phyloP scores from a whole-genome alignment of 495 filamentous ascomycete species.

The Penicillium malachiteum region DNA sequence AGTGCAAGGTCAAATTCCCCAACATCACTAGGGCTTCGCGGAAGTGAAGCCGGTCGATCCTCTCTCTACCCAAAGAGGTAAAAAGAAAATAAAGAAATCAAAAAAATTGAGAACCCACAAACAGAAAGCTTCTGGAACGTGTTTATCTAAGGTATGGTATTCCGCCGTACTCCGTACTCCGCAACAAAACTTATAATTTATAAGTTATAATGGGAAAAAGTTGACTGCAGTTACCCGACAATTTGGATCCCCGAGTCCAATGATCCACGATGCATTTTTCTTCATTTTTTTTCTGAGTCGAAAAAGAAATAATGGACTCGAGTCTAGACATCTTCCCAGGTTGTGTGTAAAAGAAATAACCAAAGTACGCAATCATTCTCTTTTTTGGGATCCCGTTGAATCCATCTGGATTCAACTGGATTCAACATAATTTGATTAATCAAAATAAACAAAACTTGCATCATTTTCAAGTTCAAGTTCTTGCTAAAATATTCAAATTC shows the following conservation, averaged over 20 bases:
- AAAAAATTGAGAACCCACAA: no score
- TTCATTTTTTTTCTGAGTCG: no score
- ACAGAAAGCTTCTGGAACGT: conserved; percentile 29
- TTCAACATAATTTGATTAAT: no score
- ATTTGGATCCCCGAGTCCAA: conserved; percentile 21
- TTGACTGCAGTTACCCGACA: conserved; percentile 17
- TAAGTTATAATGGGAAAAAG: conserved; percentile 6
- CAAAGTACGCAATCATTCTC: neutral
- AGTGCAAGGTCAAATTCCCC: conserved; percentile 1
- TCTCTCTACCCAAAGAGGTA: neutral
- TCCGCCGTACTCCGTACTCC: conserved; percentile 15
- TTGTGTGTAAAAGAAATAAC: neutral
- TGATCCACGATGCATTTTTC: conserved; percentile 18
- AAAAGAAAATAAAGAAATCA: neutral
- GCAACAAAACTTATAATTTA: conserved; percentile 2
- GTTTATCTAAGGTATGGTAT: conserved; percentile 16
- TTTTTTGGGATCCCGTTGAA: neutral
- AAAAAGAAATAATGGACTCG: neutral
- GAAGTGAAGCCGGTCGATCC: conserved; percentile 31
- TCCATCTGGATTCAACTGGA: neutral
- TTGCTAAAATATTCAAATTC: no score
- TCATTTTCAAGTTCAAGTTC: no score
- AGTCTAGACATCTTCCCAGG: neutral
- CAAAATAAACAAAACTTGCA: no score
- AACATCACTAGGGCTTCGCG: conserved; percentile 21